Percentiles rank a stretch among this genome's conserved stretches.
These are phyloP conservation scores for Bipolaris sorokiniana DNA, from an alignment of 2,329 filamentous ascomycete genomes.

Conservation along the genomic window DNA sequence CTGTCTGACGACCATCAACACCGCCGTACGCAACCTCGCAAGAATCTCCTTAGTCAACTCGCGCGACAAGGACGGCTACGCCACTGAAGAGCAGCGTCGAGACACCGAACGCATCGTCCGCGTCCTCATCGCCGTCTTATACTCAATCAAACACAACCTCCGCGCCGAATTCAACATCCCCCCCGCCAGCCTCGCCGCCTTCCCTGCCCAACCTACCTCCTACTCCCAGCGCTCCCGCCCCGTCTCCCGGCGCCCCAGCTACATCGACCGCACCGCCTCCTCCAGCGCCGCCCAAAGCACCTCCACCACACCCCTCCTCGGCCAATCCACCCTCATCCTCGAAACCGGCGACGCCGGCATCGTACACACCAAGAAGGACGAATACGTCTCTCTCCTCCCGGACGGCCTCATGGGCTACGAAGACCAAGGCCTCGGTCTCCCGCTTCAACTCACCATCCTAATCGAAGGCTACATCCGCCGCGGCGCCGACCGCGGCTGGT, in stretches of 20 bases:
- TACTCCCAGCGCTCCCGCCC: conserved; percentile 27
- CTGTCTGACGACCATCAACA: conserved; percentile 63
- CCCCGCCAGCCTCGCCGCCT: conserved; percentile 39
- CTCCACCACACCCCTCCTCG: conserved; percentile 29
- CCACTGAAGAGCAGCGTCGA: conserved; percentile 52
- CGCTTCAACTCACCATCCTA: conserved; percentile 66
- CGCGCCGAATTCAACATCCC: conserved; percentile 63
- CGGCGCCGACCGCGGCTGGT: conserved; percentile 63
- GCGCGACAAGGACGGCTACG: conserved; percentile 29
- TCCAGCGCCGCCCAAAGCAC: conserved; percentile 7
- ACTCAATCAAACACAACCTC: conserved; percentile 68
- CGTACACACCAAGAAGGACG: conserved; percentile 48
- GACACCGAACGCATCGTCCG: conserved; percentile 66
- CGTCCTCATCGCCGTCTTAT: conserved; percentile 66
- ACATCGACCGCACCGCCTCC: conserved; percentile 26
- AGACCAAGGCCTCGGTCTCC: conserved; percentile 64
- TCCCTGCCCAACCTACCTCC: conserved; percentile 23
- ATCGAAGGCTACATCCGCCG: conserved; percentile 66
- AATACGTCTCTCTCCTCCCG: conserved; percentile 60
- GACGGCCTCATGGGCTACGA: conserved; percentile 59
- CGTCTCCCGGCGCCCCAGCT: conserved; percentile 34
- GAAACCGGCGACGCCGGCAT: conserved; percentile 38
- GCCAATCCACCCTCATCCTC: conserved; percentile 26
- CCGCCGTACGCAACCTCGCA: conserved; percentile 65
- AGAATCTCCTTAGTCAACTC: conserved; percentile 61